These are phyloP conservation scores for Penicillium sp. DNA, from an alignment of 2,329 filamentous ascomycete species.

Conservation along the genomic window DNA sequence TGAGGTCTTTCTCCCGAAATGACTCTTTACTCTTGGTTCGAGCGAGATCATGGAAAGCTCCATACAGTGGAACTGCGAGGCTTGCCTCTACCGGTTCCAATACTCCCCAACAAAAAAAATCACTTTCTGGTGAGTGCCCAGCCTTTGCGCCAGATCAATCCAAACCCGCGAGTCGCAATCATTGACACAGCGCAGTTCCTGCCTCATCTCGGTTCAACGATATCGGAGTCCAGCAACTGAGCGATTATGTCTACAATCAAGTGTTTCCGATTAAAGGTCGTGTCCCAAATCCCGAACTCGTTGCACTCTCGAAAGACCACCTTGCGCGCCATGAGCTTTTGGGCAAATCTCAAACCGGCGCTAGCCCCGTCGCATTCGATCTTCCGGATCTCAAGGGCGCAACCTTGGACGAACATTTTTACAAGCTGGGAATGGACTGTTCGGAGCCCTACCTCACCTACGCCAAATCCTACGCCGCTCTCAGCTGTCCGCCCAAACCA, in stretches of 20 bases:
- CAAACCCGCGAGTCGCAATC: slow-evolving; percentile 15
- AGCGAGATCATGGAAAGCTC: slow-evolving; percentile 14
- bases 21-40: slow-evolving; percentile 21
- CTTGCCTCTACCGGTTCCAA: slow-evolving; percentile 13
- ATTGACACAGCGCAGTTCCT: slow-evolving; percentile 31
- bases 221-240: slow-evolving; percentile 92
- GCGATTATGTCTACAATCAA: slow-evolving; percentile 77
- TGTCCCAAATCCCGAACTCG: slow-evolving; percentile 68
- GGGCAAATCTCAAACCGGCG: slow-evolving; percentile 82
- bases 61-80: slow-evolving; percentile 15
- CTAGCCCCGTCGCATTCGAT: slow-evolving; percentile 78
- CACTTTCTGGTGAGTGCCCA: slow-evolving; percentile 31
- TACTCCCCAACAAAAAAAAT: slow-evolving; percentile 9
- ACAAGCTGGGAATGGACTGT: slow-evolving; percentile 80
- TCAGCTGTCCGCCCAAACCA: slow-evolving; percentile 60
- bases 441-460: slow-evolving; percentile 79
- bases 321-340: slow-evolving; percentile 81
- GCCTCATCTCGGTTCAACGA: slow-evolving; percentile 76
- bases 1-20: slow-evolving; percentile 28
- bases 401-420: slow-evolving; percentile 91
- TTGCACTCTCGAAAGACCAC: slow-evolving; percentile 80
- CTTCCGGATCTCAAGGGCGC: slow-evolving; percentile 76
- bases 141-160: not conserved
- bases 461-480: slow-evolving; percentile 72
- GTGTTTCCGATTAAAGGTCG: slow-evolving; percentile 65